Conservation (phyloP, 2,329 filamentous ascomycete species). For the Nemania abortiva region DNA sequence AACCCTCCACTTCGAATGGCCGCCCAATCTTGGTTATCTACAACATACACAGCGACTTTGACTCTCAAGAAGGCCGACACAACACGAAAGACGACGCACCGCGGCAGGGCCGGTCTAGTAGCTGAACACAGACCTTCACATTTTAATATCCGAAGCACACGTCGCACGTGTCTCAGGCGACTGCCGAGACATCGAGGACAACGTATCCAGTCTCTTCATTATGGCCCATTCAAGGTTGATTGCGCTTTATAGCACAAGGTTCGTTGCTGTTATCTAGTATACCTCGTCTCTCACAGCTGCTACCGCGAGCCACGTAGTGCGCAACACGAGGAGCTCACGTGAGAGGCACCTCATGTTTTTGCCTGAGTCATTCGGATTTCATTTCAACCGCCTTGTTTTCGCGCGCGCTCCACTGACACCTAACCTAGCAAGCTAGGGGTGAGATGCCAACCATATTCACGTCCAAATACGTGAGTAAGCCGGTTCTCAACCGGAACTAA, state of each 20-base stretch:
- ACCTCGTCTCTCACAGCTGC: not conserved
- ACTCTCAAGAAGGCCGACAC: not conserved
- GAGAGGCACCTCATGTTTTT: not conserved
- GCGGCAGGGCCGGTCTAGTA: not conserved
- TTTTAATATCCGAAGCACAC: not conserved
- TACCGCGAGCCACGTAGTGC: not conserved
- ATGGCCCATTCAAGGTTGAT: not conserved
- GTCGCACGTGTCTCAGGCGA: not conserved
- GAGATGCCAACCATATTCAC: not conserved
- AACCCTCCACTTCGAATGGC: not conserved
- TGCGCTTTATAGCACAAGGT: not conserved
- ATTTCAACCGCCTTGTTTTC: not conserved
- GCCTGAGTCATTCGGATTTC: not conserved
- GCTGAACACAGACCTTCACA: not conserved
- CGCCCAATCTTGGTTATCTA: not conserved
- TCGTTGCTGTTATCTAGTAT: not conserved
- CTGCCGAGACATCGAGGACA: conserved; percentile 5
- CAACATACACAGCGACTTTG: not conserved
- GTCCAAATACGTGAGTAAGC: not conserved
- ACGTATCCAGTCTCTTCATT: too few relatives aligned
- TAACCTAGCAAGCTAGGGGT: not conserved
- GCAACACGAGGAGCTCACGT: not conserved
- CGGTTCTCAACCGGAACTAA: too few relatives aligned
- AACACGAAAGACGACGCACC: not conserved
- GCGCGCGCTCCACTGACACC: not conserved